phyloP scores from a whole-genome alignment of 2,329 filamentous ascomycete species.

The Aureobasidium sp. region DNA sequence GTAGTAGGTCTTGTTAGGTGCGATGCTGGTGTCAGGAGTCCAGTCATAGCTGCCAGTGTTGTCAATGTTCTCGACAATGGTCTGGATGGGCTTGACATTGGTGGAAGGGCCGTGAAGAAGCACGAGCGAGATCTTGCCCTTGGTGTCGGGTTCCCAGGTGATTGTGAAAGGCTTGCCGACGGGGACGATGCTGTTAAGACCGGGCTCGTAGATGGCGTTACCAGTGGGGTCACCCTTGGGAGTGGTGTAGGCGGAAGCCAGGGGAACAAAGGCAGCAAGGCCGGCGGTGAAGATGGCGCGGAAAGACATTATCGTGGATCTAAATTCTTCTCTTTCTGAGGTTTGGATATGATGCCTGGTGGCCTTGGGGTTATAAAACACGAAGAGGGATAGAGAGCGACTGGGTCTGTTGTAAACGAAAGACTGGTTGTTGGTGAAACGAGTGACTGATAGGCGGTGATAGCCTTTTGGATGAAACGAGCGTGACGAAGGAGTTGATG shows the following conservation, averaged over 20 bases:
- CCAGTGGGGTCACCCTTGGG: slow-evolving; percentile 31
- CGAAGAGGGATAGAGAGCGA: background rate
- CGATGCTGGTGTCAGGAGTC: slow-evolving; percentile 43
- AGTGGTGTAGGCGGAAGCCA: slow-evolving; percentile 38
- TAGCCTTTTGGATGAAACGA: background rate
- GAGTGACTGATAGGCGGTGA: slow-evolving; percentile 4
- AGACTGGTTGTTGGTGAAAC: slow-evolving; percentile 16
- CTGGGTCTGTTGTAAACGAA: slow-evolving; percentile 14
- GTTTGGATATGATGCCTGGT: background rate
- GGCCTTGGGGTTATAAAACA: background rate
- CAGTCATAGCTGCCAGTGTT: slow-evolving; percentile 43
- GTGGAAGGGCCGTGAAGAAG: slow-evolving; percentile 50
- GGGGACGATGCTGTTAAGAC: slow-evolving; percentile 45
- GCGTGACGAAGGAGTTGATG: background rate
- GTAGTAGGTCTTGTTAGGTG: slow-evolving; percentile 45
- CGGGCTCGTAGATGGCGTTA: slow-evolving; percentile 47
- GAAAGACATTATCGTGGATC: slow-evolving; percentile 15
- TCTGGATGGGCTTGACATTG: slow-evolving; percentile 44
- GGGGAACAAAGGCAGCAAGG: slow-evolving; percentile 40
- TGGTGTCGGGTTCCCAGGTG: slow-evolving; percentile 46
- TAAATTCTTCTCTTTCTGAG: background rate
- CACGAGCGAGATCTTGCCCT: slow-evolving; percentile 46
- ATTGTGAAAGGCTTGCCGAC: slow-evolving; percentile 48
- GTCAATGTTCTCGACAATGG: slow-evolving; percentile 38
- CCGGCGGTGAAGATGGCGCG: slow-evolving; percentile 41